Percentiles rank a stretch among this genome's conserved stretches.
Conservation (phyloP, 2,329 filamentous ascomycete genomes). For the Ceratocystis albifundus region DNA sequence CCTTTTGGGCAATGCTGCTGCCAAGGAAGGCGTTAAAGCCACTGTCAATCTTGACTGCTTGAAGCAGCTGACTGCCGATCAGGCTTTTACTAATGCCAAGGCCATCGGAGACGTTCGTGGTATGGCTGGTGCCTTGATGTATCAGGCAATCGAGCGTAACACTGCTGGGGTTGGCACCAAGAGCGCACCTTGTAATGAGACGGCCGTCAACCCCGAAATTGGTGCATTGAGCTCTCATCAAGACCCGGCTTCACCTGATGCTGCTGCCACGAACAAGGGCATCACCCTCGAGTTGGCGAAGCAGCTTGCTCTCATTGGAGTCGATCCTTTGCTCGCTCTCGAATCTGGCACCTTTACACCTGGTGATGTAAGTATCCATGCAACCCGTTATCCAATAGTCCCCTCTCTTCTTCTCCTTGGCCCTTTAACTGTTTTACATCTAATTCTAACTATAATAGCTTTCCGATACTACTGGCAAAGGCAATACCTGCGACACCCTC, state of each 20-base stretch:
- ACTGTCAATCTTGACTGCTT: constrained; percentile 35
- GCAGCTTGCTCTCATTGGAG: constrained; percentile 50
- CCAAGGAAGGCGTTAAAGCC: constrained; percentile 40
- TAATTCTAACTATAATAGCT: constrained; percentile 12
- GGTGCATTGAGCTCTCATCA: constrained; percentile 53
- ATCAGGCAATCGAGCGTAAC: constrained; percentile 43
- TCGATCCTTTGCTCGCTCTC: constrained; percentile 50
- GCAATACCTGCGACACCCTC: constrained; percentile 37
- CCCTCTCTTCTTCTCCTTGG: neutral
- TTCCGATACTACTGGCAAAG: constrained; percentile 26
- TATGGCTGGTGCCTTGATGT: constrained; percentile 44
- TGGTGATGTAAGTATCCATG: constrained; percentile 38
- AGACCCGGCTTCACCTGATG: constrained; percentile 50
- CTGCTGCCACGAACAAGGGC: constrained; percentile 47
- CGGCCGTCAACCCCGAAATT: constrained; percentile 54
- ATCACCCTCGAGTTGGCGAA: constrained; percentile 48
- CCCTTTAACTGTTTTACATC: neutral
- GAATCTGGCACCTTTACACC: constrained; percentile 52
- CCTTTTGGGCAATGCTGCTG: constrained; percentile 34
- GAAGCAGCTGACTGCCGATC: constrained; percentile 42
- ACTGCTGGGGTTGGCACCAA: constrained; percentile 34
- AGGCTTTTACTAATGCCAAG: constrained; percentile 50
- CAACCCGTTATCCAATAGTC: neutral
- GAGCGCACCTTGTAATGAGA: constrained; percentile 46
- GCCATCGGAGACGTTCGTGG: constrained; percentile 40